A percentile compares a stretch with the other conserved stretches of the same genome.
Conservation (phyloP, 768 basidiomycete genomes). For the Suillus ampliporus region DNA sequence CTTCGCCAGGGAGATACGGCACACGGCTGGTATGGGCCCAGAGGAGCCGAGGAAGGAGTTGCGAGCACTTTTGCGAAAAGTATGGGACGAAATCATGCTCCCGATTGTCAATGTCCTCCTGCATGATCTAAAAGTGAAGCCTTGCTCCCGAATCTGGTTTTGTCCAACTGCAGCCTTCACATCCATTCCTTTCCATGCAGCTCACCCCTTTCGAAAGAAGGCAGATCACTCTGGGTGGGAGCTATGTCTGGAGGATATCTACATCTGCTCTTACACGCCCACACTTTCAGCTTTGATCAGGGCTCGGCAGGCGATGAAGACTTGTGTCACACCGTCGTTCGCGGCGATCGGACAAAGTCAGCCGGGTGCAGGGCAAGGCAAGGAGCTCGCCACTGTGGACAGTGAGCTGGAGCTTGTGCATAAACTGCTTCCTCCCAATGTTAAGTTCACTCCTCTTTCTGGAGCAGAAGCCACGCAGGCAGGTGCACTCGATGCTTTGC, state of each 20-base stretch:
- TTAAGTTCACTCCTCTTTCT: conserved; percentile 3
- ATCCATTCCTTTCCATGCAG: conserved; percentile 47
- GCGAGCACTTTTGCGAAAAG: conserved; percentile 18
- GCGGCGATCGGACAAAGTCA: conserved; percentile 12
- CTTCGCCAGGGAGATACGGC: too few relatives aligned
- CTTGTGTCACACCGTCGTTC: background rate
- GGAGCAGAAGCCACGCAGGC: background rate
- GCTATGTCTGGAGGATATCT: conserved; percentile 16
- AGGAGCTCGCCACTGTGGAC: background rate
- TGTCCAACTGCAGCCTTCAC: conserved; percentile 36
- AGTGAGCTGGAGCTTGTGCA: background rate
- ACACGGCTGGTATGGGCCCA: too few relatives aligned
- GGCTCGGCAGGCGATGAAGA: conserved; percentile 5
- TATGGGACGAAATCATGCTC: conserved; percentile 34
- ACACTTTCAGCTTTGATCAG: conserved; percentile 29
- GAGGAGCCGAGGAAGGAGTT: too few relatives aligned
- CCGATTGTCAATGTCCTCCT: conserved; percentile 31
- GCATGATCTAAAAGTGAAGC: background rate
- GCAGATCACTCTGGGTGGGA: background rate
- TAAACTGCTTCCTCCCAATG: background rate
- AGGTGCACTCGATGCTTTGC: background rate
- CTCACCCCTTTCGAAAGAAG: conserved; percentile 35
- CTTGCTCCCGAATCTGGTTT: conserved; percentile 33
- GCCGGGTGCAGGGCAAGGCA: background rate
- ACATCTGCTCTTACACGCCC: conserved; percentile 33